A percentile compares a stretch with the other conserved stretches of the same genome.
These are phyloP conservation scores for Populus trichocarpa DNA, from an alignment of 441 rosid species.

Conservation along the genomic window DNA sequence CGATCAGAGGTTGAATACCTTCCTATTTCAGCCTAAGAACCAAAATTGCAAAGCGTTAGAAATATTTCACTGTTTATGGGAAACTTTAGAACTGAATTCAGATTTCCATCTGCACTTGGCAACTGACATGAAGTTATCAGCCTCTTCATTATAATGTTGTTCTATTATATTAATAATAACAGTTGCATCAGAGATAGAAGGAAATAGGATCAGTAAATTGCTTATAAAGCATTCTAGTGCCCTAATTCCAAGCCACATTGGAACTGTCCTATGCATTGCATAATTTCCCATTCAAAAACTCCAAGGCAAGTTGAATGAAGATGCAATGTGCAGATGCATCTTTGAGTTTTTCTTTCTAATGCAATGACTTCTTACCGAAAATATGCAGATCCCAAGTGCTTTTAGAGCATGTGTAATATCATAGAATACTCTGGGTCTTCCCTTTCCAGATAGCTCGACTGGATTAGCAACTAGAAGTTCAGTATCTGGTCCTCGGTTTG, in stretches of 20 bases:
- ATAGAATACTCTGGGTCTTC: constrained; percentile 82
- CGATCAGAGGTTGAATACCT: constrained; percentile 45
- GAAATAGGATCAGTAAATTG: neutral
- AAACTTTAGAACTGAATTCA: neutral
- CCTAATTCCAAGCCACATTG: neutral
- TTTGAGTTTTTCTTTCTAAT: neutral
- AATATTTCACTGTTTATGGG: neutral
- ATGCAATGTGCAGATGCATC: constrained; percentile 6
- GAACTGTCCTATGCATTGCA: neutral
- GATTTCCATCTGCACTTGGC: constrained; percentile 1
- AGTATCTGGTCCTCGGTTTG: constrained; percentile 77
- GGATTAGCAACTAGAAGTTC: constrained; percentile 87
- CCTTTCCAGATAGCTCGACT: constrained; percentile 75
- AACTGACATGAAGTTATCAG: neutral
- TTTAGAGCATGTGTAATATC: constrained; percentile 73
- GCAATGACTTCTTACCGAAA: constrained; percentile 51
- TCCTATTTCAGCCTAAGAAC: constrained; percentile 69
- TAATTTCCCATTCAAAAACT: neutral
- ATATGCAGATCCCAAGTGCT: constrained; percentile 68
- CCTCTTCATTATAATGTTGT: neutral
- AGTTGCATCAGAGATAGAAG: neutral
- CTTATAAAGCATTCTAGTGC: neutral
- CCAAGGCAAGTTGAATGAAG: constrained; percentile 1
- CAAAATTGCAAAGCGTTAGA: constrained; percentile 6
- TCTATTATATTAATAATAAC: neutral